Evolutionary conservation across 2,329 filamentous ascomycete genomes (phyloP).

Genomic region (Aureobasidium uvarum): DNA sequence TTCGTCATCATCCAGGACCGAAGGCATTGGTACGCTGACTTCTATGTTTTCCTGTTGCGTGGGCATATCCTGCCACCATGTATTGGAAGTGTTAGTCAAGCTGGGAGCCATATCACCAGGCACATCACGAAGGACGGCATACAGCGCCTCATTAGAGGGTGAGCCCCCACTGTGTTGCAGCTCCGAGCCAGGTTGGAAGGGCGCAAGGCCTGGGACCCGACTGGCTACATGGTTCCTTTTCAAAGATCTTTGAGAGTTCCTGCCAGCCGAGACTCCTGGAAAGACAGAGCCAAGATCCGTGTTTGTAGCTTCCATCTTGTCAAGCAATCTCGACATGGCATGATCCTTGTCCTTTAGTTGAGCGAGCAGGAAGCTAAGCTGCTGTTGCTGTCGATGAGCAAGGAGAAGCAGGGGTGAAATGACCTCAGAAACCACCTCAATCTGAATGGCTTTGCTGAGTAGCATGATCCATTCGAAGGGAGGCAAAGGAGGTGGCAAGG

Average conservation of each 20-base stretch:
- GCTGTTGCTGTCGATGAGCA: conserved; percentile 48
- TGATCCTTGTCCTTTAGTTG: conserved; percentile 58
- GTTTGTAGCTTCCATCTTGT: conserved; percentile 57
- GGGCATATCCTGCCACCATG: conserved; percentile 19
- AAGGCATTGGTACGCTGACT: conserved; percentile 12
- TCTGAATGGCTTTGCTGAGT: conserved; percentile 47
- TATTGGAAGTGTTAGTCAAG: not conserved
- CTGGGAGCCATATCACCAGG: not conserved
- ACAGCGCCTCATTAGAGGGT: conserved; percentile 4
- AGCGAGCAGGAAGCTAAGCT: conserved; percentile 51
- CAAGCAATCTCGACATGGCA: conserved; percentile 57
- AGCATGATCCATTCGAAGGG: conserved; percentile 65
- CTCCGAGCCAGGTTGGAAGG: conserved; percentile 17
- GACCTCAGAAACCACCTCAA: conserved; percentile 50
- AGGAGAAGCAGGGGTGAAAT: conserved; percentile 55
- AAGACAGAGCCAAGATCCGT: conserved; percentile 58
- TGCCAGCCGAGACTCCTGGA: conserved; percentile 52
- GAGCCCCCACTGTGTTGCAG: not conserved
- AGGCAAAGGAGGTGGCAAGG: conserved; percentile 61
- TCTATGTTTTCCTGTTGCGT: not conserved
- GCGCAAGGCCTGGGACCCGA: conserved; percentile 54
- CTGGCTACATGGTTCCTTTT: conserved; percentile 53
- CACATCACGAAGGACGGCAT: conserved; percentile 6
- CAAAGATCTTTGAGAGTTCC: conserved; percentile 45
- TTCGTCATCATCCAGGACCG: conserved; percentile 7